These are phyloP conservation scores for Aureobasidium pullulans DNA, from an alignment of 2,329 filamentous ascomycete species.

Conservation along the genomic window DNA sequence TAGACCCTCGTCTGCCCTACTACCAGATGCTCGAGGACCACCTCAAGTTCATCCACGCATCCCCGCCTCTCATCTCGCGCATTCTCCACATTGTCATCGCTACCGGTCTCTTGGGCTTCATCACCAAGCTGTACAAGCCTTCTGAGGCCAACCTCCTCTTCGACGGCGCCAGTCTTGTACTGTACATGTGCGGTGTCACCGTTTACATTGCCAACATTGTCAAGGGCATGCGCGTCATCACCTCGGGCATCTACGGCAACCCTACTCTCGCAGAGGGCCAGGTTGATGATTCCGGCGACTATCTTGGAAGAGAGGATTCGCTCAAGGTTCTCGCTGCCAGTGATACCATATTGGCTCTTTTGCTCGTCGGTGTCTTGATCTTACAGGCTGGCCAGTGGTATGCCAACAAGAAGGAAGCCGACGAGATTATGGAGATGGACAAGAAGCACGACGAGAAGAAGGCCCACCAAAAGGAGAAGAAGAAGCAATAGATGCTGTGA, in stretches of 20 bases:
- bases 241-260: slow-evolving; percentile 58
- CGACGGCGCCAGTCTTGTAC: slow-evolving; percentile 63
- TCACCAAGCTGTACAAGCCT: slow-evolving; percentile 91
- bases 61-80: slow-evolving; percentile 83
- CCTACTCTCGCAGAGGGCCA: slow-evolving; percentile 30
- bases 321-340: slow-evolving; percentile 86
- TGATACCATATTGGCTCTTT: slow-evolving; percentile 91
- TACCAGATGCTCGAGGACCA: slow-evolving; percentile 82
- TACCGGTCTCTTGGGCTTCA: slow-evolving; percentile 78
- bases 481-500: slow-evolving; percentile 19
- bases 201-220: slow-evolving; percentile 96
- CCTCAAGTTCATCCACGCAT: slow-evolving; percentile 83
- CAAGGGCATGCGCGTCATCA: slow-evolving; percentile 82
- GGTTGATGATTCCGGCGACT: slow-evolving; percentile 45
- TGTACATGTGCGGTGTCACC: slow-evolving; percentile 78
- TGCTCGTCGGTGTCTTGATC: slow-evolving; percentile 83
- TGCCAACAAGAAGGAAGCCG: slow-evolving; percentile 83
- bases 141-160: slow-evolving; percentile 94
- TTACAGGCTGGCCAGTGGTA: slow-evolving; percentile 98
- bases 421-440: slow-evolving; percentile 64
- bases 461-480: slow-evolving; percentile 29
- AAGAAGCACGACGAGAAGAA: slow-evolving; percentile 45
- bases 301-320: slow-evolving; percentile 78
- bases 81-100: slow-evolving; percentile 90
- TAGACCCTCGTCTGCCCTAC: slow-evolving; percentile 50